These are phyloP conservation scores for Sambucus nigra DNA, from an alignment of 129 eudicot genomes.

Conservation along the genomic window DNA sequence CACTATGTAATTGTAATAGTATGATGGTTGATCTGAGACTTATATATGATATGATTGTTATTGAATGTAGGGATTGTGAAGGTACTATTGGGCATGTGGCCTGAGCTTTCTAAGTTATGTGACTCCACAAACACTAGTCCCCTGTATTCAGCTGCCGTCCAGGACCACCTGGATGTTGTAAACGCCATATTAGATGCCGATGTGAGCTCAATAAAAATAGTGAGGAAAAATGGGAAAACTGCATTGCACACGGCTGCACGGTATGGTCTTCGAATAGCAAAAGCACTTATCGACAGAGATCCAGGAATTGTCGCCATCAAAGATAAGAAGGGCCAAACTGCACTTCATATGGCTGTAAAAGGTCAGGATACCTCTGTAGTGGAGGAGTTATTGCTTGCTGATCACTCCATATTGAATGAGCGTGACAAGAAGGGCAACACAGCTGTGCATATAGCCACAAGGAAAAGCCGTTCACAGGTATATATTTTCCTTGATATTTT, in stretches of 20 bases:
- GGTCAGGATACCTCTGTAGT: constrained; percentile 73
- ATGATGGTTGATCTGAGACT: too few relatives aligned
- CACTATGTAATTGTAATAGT: too few relatives aligned
- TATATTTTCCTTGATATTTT: not conserved
- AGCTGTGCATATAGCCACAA: constrained; percentile 82
- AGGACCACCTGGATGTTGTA: constrained; percentile 72
- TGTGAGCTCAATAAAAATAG: constrained; percentile 44
- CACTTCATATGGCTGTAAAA: constrained; percentile 97
- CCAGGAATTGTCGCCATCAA: constrained; percentile 62
- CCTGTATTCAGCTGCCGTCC: constrained; percentile 71
- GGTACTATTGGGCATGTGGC: constrained; percentile 60
- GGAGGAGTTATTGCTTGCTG: constrained; percentile 68
- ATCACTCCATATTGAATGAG: constrained; percentile 67
- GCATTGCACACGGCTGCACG: constrained; percentile 80
- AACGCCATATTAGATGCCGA: constrained; percentile 78
- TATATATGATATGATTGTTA: too few relatives aligned
- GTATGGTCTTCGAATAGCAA: constrained; percentile 63
- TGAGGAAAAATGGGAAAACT: constrained; percentile 86
- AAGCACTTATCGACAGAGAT: constrained; percentile 62
- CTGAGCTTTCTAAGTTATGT: constrained; percentile 72
- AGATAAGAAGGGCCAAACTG: constrained; percentile 97
- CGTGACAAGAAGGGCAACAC: constrained; percentile 93
- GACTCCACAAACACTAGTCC: constrained; percentile 77
- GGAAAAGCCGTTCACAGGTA: constrained; percentile 87
- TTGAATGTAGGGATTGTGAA: constrained; percentile 51